These are phyloP conservation scores for Diaporthe citrichinensis DNA, from an alignment of 2,329 filamentous ascomycete genomes.

Conservation along the genomic window DNA sequence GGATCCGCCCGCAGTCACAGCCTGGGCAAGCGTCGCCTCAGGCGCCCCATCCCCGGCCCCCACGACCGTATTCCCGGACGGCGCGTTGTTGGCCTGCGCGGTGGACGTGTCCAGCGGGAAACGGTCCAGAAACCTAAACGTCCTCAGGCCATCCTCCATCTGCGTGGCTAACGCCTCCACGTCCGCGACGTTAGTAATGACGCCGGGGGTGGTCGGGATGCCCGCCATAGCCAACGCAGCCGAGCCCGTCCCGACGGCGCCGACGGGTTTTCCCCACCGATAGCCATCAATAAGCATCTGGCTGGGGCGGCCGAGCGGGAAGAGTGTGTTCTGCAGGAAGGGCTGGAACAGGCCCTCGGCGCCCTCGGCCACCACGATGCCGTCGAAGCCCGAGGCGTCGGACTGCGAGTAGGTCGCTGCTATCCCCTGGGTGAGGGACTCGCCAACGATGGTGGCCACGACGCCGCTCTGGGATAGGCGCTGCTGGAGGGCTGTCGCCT, in stretches of 20 bases:
- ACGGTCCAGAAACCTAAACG: constrained; percentile 76
- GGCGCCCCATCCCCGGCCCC: background rate
- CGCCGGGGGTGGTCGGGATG: constrained; percentile 59
- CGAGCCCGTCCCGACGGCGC: constrained; percentile 64
- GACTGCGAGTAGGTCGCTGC: constrained; percentile 76
- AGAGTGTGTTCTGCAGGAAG: constrained; percentile 65
- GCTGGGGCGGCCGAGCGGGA: constrained; percentile 72
- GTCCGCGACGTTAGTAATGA: constrained; percentile 53
- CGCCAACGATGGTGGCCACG: constrained; percentile 71
- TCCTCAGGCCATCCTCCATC: constrained; percentile 71
- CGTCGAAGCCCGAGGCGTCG: constrained; percentile 74
- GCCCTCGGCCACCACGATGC: constrained; percentile 71
- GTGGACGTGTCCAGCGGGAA: constrained; percentile 68
- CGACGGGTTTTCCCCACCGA: constrained; percentile 79
- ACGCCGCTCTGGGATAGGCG: constrained; percentile 66
- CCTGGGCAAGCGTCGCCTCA: background rate
- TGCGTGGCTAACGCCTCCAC: constrained; percentile 56
- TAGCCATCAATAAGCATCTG: constrained; percentile 76
- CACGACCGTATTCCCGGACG: background rate
- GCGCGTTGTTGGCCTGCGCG: background rate
- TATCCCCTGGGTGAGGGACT: constrained; percentile 67
- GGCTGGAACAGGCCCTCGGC: constrained; percentile 65
- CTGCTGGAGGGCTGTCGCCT: constrained; percentile 65
- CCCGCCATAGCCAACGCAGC: constrained; percentile 58
- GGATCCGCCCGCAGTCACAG: constrained; percentile 1